A percentile compares a stretch with the other conserved stretches of the same genome.
phyloP scores from a whole-genome alignment of 1,284 basidiomycete species.

The Apiotrichum akiyoshidainum region DNA sequence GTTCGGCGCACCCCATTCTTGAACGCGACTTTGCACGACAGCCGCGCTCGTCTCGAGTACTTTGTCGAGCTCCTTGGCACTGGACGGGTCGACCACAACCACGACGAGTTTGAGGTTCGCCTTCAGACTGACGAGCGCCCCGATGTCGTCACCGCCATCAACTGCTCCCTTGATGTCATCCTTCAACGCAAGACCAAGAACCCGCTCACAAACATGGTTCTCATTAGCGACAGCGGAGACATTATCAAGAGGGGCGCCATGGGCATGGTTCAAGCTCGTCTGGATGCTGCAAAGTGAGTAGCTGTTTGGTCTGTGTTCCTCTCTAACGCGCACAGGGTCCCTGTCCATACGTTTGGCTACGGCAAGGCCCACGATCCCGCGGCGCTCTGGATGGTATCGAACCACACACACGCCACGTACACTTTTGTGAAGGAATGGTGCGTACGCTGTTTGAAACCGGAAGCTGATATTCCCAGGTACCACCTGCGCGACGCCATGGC shows the following conservation, averaged over 20 bases:
- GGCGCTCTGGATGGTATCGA: slow-evolving; percentile 97
- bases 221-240: slow-evolving; percentile 87
- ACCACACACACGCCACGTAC: slow-evolving; percentile 94
- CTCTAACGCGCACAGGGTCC: slow-evolving; percentile 55
- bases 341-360: slow-evolving; percentile 95
- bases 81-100: slow-evolving; percentile 40
- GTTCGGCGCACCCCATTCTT: slow-evolving; percentile 88
- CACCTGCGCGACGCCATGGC: slow-evolving; percentile 83
- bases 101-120: slow-evolving; percentile 63
- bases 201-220: slow-evolving; percentile 80
- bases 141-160: slow-evolving; percentile 93
- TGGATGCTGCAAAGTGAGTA: slow-evolving; percentile 78
- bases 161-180: slow-evolving; percentile 87
- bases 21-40: slow-evolving; percentile 64
- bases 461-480: slow-evolving; percentile 51
- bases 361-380: slow-evolving; percentile 94
- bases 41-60: slow-evolving; percentile 65
- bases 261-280: slow-evolving; percentile 91
- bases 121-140: slow-evolving; percentile 81
- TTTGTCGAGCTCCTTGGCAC: slow-evolving; percentile 69
- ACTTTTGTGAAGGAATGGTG: slow-evolving; percentile 91
- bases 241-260: slow-evolving; percentile 93
- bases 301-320: not conserved
- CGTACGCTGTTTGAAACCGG: not conserved
- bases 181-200: slow-evolving; percentile 89